A percentile compares a stretch with the other conserved stretches of the same genome.
phyloP scores from a whole-genome alignment of 345 rosid genomes.

The Theobroma cacao region DNA sequence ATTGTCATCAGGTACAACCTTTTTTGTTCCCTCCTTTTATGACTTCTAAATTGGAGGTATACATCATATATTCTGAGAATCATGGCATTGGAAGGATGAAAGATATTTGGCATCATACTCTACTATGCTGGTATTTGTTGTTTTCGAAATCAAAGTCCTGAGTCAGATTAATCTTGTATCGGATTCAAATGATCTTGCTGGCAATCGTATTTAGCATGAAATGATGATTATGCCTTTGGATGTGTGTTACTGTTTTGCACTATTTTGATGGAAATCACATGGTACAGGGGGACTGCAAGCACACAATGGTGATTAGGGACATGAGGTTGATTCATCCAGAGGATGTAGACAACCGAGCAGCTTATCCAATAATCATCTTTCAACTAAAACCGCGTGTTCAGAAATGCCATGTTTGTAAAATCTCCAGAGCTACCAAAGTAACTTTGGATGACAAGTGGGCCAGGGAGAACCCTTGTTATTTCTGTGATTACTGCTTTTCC shows the following conservation, averaged over 20 bases:
- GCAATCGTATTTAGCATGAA: neutral
- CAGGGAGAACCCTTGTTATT: conserved; percentile 65
- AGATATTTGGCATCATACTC: neutral
- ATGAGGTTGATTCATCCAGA: conserved; percentile 81
- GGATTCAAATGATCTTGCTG: neutral
- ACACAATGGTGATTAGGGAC: conserved; percentile 72
- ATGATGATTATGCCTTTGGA: neutral
- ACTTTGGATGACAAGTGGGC: conserved; percentile 73
- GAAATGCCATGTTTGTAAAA: conserved; percentile 71
- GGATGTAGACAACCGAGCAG: conserved; percentile 56
- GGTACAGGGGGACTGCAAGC: conserved; percentile 85
- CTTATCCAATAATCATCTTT: conserved; percentile 61
- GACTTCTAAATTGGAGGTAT: neutral
- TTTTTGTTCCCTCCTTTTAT: neutral
- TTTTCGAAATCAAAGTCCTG: too few species aligned
- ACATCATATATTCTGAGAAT: neutral
- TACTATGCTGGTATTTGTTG: too few species aligned
- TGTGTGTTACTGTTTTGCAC: neutral
- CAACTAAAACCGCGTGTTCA: conserved; percentile 40
- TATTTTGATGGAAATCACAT: neutral
- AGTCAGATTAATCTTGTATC: too few species aligned
- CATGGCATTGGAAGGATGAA: neutral
- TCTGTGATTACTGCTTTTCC: conserved; percentile 67
- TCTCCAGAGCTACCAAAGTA: conserved; percentile 57
- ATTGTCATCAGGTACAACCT: conserved; percentile 75